Evolutionary conservation across 2,329 filamentous ascomycete species (phyloP), one percentile per base, ranked within the genome.

Genomic region (Salinomyces thailandicus): DNA sequence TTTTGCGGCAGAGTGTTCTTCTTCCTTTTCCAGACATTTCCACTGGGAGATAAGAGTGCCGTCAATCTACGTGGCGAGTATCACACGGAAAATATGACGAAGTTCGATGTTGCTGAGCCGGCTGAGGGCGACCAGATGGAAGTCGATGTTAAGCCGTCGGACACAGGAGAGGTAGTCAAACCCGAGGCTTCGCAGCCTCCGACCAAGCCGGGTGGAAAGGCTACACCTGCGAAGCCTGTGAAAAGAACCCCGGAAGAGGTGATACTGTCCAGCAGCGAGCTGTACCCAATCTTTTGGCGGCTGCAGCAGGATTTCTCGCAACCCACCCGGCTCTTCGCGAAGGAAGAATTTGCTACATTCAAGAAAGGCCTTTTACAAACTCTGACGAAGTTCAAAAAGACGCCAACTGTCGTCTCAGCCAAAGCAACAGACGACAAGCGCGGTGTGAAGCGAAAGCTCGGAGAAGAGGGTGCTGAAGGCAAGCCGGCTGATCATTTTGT

Each of bases 1-100:
- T 98, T 99, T 57, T 98, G 91, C 54, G 91, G 91, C 12, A 76
- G 91, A 26, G 91, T 99, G 17, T 96, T 96, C 61, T 95, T 98
- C 46, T 99, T 95, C 61, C 76, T 98, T 56, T 98, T 96, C 61
- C 91, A 98, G 59, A 93, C 86, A 59, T 96, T 98, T 53, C 91
- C 91, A 1, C 69, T 98, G 0, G 89, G 89, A 19, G 93, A 98
- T 61, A 91, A 89, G 58, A 96, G 91, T 58, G 95, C 91, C 0
- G 91, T 98, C 33, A 99, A 99, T 54, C 70, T 96, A 26, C 77
- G 91, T 35, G 91, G 91, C 49, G 89, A 96, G 63, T 99, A 91
- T 49, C 91, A 99, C 54, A 77, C 83, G 17, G 91, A 96, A 53
- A 99, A 98, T 66, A 75, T 87, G 37, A 98, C 93, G 1, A 77